A percentile compares a stretch with the other conserved stretches of the same genome.
Evolutionary conservation across 139 green algal species (phyloP).

Genomic region (Chlamydomonas asymmetrica): DNA sequence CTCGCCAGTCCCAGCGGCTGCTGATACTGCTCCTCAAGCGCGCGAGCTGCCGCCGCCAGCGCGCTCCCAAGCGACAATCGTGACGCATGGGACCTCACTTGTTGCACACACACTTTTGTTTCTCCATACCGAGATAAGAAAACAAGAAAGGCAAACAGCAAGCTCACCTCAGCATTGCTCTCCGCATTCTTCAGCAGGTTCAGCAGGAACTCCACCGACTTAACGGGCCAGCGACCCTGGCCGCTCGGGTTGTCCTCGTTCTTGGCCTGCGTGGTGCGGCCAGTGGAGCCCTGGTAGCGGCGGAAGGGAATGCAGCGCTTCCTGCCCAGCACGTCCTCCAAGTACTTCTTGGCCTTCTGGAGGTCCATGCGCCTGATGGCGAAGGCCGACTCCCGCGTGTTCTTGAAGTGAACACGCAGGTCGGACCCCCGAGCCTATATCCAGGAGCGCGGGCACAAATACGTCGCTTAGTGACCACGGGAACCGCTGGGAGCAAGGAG

Average conservation of each 20-base stretch:
- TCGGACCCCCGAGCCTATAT: slow-evolving; percentile 84
- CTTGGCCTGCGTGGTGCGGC: slow-evolving; percentile 83
- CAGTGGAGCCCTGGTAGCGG: slow-evolving; percentile 90
- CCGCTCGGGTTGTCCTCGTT: slow-evolving; percentile 80
- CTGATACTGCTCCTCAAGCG: too few species aligned
- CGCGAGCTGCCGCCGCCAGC: too few species aligned
- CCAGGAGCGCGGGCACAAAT: too few species aligned
- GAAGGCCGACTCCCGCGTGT: slow-evolving; percentile 90
- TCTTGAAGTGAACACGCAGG: slow-evolving; percentile 97
- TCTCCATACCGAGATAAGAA: too few species aligned
- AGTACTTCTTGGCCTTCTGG: slow-evolving; percentile 92
- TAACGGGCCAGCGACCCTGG: slow-evolving; percentile 96
- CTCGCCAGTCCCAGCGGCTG: too few species aligned
- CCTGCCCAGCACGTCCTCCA: slow-evolving; percentile 93
- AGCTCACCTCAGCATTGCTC: slow-evolving; percentile 97
- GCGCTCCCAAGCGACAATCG: too few species aligned
- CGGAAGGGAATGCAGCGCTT: slow-evolving; percentile 95
- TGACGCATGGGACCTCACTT: too few species aligned
- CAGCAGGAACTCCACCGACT: slow-evolving; percentile 93
- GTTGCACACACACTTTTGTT: too few species aligned
- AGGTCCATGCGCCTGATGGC: slow-evolving; percentile 86
- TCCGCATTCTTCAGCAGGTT: slow-evolving; percentile 98
- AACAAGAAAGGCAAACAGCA: too few species aligned
- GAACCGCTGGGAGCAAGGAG: too few species aligned
- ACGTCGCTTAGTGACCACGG: too few species aligned